phyloP scores from a whole-genome alignment of 345 rosid species.

The Carallia pectinifolia region DNA sequence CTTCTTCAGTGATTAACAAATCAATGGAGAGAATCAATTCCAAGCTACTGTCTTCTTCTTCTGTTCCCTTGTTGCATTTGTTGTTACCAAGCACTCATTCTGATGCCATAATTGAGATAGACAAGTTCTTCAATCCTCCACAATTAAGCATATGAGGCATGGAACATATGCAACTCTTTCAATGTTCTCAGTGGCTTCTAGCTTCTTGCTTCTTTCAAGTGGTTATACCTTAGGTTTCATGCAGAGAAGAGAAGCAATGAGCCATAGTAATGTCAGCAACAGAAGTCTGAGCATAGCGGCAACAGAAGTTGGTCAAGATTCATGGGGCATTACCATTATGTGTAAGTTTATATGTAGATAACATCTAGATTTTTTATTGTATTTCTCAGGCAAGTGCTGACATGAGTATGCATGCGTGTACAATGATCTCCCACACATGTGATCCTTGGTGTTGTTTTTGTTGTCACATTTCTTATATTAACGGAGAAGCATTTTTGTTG shows the following conservation, averaged over 20 bases:
- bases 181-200: background rate
- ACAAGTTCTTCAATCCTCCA: slow-evolving; percentile 33
- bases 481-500: no score
- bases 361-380: background rate
- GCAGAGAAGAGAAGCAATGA: background rate
- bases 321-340: no score
- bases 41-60: slow-evolving; percentile 34
- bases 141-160: slow-evolving; percentile 14
- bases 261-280: no score
- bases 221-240: background rate
- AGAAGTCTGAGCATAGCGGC: no score
- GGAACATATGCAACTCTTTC: background rate
- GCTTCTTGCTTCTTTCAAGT: background rate
- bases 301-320: no score
- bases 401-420: no score
- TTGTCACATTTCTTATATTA: no score
- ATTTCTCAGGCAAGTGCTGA: background rate
- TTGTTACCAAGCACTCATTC: slow-evolving; percentile 63
- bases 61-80: slow-evolving; percentile 57
- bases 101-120: slow-evolving; percentile 55
- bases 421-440: no score
- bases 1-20: slow-evolving; percentile 48
- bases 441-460: no score
- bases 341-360: no score
- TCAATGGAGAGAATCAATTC: slow-evolving; percentile 51